These are phyloP conservation scores for Peronospora belbahrii DNA, from an alignment of 352 stramenopile genomes.

Conservation along the genomic window DNA sequence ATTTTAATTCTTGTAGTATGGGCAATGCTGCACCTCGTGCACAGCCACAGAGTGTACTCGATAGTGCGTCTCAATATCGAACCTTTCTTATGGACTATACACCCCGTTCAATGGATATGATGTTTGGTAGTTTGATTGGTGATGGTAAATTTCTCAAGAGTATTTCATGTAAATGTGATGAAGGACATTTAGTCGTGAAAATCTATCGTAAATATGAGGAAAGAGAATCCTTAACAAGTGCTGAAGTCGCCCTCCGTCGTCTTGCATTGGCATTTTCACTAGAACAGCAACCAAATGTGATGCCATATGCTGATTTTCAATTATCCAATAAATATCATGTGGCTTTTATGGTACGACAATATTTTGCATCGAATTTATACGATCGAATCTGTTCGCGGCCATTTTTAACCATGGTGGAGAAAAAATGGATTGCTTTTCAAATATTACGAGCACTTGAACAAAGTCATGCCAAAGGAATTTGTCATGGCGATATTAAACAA, in stretches of 20 bases:
- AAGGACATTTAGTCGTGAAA: constrained; percentile 81
- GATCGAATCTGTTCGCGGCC: constrained; percentile 94
- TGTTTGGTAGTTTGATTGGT: constrained; percentile 79
- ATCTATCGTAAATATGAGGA: constrained; percentile 85
- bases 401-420: constrained; percentile 93
- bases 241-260: constrained; percentile 44
- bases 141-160: constrained; percentile 88
- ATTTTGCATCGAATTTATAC: constrained; percentile 93
- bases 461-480: constrained; percentile 88
- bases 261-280: constrained; percentile 51
- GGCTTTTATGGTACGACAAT: constrained; percentile 93
- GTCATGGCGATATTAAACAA: constrained; percentile 96
- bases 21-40: constrained; percentile 77
- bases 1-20: constrained; percentile 24
- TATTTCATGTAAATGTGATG: constrained; percentile 82
- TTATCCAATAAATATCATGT: constrained; percentile 76
- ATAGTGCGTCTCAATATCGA: constrained; percentile 81
- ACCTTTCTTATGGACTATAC: constrained; percentile 87
- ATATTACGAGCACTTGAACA: constrained; percentile 91
- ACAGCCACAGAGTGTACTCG: constrained; percentile 63
- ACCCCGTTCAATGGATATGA: constrained; percentile 75
- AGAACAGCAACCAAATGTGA: constrained; percentile 72
- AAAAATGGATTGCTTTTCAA: constrained; percentile 97
- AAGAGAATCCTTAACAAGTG: constrained; percentile 51
- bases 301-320: constrained; percentile 77